Evolutionary conservation across 2,329 filamentous ascomycete species (phyloP).

Genomic region (Hymenotorrendiella dingleyae): DNA sequence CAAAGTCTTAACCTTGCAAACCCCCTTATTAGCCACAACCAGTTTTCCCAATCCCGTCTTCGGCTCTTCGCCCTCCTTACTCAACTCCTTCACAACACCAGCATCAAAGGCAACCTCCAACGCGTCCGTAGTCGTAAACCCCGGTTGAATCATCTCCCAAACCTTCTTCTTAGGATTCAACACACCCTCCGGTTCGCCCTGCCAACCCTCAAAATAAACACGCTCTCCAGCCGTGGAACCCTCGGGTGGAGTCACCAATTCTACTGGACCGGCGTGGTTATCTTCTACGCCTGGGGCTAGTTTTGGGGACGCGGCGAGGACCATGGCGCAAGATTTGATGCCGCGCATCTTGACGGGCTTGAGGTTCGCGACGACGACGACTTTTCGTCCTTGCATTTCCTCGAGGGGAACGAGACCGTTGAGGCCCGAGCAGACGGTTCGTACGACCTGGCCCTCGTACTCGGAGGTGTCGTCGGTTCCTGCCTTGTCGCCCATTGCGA

Average conservation of each 20-base stretch:
- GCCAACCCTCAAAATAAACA: constrained; percentile 91
- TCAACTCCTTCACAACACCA: constrained; percentile 66
- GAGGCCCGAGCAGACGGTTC: constrained; percentile 94
- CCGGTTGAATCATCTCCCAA: constrained; percentile 94
- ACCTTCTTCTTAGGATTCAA: constrained; percentile 99
- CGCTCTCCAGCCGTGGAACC: constrained; percentile 77
- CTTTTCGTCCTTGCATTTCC: constrained; percentile 95
- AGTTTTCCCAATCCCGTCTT: constrained; percentile 51
- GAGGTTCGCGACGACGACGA: constrained; percentile 93
- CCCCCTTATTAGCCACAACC: constrained; percentile 68
- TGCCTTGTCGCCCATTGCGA: constrained; percentile 83
- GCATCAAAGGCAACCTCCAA: constrained; percentile 87
- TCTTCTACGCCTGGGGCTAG: constrained; percentile 75
- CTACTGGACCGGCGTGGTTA: constrained; percentile 83
- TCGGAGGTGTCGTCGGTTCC: constrained; percentile 85
- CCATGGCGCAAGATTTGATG: constrained; percentile 78
- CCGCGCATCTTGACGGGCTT: constrained; percentile 99
- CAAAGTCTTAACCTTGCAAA: constrained; percentile 78
- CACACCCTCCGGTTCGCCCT: constrained; percentile 85
- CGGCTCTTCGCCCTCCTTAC: constrained; percentile 56
- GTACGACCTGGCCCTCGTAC: constrained; percentile 84
- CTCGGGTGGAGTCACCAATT: constrained; percentile 79
- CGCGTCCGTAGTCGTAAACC: constrained; percentile 80
- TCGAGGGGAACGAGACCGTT: constrained; percentile 88
- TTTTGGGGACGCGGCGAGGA: constrained; percentile 85